phyloP scores from a whole-genome alignment of 78 protist species.

The Planoprotostelium fungivorum region DNA sequence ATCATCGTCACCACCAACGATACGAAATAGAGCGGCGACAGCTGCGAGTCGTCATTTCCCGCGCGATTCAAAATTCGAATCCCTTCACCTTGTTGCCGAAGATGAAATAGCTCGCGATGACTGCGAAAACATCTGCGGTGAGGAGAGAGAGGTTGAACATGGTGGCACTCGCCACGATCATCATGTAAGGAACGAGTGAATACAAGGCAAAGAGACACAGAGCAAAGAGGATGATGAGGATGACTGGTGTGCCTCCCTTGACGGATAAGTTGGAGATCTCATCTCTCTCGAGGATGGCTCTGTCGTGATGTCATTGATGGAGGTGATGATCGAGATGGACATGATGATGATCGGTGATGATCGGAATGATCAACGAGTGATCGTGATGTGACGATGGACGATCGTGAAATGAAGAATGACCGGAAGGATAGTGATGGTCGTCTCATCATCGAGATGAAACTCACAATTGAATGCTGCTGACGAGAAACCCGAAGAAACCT shows the following conservation, averaged over 20 bases:
- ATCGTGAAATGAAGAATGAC: background rate
- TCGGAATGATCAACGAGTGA: background rate
- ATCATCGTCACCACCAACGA: conserved; percentile 22
- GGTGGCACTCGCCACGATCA: conserved; percentile 56
- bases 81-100: conserved; percentile 19
- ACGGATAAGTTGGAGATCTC: conserved; percentile 13
- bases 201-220: conserved; percentile 61
- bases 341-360: background rate
- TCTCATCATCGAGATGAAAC: too few relatives aligned
- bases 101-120: conserved; percentile 52
- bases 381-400: background rate
- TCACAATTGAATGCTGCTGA: conserved; percentile 51
- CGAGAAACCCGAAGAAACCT: conserved; percentile 57
- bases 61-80: background rate
- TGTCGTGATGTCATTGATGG: background rate
- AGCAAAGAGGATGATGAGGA: conserved; percentile 50
- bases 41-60: too few relatives aligned
- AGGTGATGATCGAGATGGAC: background rate
- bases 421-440: background rate
- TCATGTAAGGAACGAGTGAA: conserved; percentile 62
- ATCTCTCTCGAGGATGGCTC: conserved; percentile 35
- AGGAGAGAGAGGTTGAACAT: conserved; percentile 77
- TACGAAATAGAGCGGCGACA: conserved; percentile 53
- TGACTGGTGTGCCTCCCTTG: conserved; percentile 23
- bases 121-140: conserved; percentile 73